Evolutionary conservation across 2,329 filamentous ascomycete genomes (phyloP).

Genomic region (Akanthomyces lecanii): DNA sequence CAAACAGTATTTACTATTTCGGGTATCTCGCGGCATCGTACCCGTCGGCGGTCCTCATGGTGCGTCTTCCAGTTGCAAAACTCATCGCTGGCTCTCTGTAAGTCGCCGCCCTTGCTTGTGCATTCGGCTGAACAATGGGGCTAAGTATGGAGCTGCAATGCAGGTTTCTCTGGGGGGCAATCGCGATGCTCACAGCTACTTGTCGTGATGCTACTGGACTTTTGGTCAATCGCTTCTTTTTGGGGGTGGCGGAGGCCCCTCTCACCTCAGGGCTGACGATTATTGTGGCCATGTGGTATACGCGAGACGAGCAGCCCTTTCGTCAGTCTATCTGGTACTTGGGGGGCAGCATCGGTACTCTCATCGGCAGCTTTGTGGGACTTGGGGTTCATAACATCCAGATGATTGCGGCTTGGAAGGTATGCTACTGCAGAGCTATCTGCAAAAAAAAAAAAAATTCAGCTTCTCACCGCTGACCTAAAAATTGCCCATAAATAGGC

Average conservation of each 20-base stretch:
- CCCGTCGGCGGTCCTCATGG: not conserved
- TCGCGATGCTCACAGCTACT: not conserved
- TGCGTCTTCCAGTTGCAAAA: not conserved
- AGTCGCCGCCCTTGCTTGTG: not conserved
- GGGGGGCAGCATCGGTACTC: constrained; percentile 23
- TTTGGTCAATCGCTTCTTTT: constrained; percentile 30
- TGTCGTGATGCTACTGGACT: constrained; percentile 22
- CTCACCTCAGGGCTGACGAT: constrained; percentile 29
- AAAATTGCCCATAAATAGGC: not conserved
- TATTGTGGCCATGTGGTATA: constrained; percentile 34
- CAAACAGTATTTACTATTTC: not conserved
- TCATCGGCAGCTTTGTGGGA: constrained; percentile 24
- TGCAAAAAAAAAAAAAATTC: too few species aligned
- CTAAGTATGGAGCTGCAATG: too few species aligned
- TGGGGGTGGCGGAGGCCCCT: constrained; percentile 30
- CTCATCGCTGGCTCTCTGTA: not conserved
- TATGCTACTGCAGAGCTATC: not conserved
- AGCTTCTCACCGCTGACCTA: too few species aligned
- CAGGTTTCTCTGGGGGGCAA: not conserved
- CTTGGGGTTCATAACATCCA: constrained; percentile 24
- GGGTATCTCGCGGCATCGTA: not conserved
- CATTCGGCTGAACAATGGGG: not conserved
- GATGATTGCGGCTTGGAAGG: constrained; percentile 4
- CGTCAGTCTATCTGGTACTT: constrained; percentile 28
- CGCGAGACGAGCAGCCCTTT: constrained; percentile 26